Evolutionary conservation across 768 basidiomycete species (phyloP).

Genomic region (Lentinus brumalis): DNA sequence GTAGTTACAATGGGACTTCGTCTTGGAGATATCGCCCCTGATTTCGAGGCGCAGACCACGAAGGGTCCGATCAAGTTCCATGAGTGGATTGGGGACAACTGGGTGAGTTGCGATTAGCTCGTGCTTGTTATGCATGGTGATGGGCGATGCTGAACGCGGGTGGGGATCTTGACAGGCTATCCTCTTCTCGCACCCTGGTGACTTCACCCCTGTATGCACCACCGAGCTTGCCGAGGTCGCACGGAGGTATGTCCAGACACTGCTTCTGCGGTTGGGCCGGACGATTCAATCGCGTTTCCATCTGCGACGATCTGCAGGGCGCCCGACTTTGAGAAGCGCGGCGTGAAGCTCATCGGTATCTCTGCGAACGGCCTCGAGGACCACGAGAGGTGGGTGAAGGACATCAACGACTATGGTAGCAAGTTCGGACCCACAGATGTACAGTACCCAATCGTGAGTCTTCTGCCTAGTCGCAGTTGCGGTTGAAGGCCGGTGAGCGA

Average conservation of each 20-base stretch:
- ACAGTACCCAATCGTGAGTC: constrained; percentile 86
- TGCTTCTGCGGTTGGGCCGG: too few relatives aligned
- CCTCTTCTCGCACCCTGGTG: constrained; percentile 94
- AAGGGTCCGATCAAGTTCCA: constrained; percentile 88
- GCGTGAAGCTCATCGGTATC: constrained; percentile 92
- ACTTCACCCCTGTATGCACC: constrained; percentile 93
- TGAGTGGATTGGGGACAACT: constrained; percentile 86
- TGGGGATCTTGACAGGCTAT: constrained; percentile 50
- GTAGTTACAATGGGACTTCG: constrained; percentile 48
- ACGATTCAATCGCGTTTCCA: not conserved
- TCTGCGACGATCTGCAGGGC: constrained; percentile 38
- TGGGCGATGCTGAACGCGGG: not conserved
- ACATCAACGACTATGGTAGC: constrained; percentile 81
- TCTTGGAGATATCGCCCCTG: constrained; percentile 86
- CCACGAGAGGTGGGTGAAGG: constrained; percentile 87
- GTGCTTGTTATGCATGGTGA: too few relatives aligned
- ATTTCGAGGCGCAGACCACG: constrained; percentile 92
- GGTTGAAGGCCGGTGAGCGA: not conserved
- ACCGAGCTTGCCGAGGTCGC: constrained; percentile 98
- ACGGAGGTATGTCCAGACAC: constrained; percentile 43
- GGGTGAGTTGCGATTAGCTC: constrained; percentile 51
- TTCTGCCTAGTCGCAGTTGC: too few relatives aligned
- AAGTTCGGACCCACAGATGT: constrained; percentile 72
- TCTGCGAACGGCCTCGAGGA: constrained; percentile 87
- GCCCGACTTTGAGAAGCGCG: constrained; percentile 81